phyloP scores from a whole-genome alignment of 2,329 filamentous ascomycete genomes.

The Xylaria sp. region DNA sequence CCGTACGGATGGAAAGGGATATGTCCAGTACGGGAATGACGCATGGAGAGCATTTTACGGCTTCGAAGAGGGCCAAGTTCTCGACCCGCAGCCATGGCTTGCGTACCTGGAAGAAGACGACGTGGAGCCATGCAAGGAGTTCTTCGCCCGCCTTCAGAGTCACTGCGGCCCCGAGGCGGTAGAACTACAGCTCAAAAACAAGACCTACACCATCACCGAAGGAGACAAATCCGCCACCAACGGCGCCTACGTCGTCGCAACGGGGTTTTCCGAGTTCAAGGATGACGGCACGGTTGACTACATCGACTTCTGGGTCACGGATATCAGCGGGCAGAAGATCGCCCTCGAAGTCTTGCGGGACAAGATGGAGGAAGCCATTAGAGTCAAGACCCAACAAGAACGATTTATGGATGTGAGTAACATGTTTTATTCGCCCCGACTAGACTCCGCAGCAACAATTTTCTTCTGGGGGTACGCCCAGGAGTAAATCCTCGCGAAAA shows the following conservation, averaged over 20 bases:
- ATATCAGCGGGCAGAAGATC: slow-evolving; percentile 35
- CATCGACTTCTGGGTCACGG: slow-evolving; percentile 35
- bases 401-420: slow-evolving; percentile 37
- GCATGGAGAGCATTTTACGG: slow-evolving; percentile 31
- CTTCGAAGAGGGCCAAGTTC: slow-evolving; percentile 13
- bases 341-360: slow-evolving; percentile 30
- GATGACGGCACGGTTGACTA: slow-evolving; percentile 30
- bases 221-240: slow-evolving; percentile 28
- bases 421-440: no score
- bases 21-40: slow-evolving; percentile 31
- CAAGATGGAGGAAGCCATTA: slow-evolving; percentile 35
- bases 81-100: slow-evolving; percentile 29
- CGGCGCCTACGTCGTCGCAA: slow-evolving; percentile 25
- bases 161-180: slow-evolving; percentile 20
- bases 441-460: no score
- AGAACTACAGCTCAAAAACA: slow-evolving; percentile 29
- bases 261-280: slow-evolving; percentile 30
- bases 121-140: slow-evolving; percentile 20
- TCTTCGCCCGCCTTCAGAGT: slow-evolving; percentile 19
- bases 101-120: slow-evolving; percentile 27
- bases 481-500: no score
- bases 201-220: slow-evolving; percentile 27
- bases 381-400: slow-evolving; percentile 33
- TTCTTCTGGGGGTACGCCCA: no score
- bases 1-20: slow-evolving; percentile 30